Evolutionary conservation across 768 basidiomycete genomes (phyloP).

Genomic region (Trametes cingulata): DNA sequence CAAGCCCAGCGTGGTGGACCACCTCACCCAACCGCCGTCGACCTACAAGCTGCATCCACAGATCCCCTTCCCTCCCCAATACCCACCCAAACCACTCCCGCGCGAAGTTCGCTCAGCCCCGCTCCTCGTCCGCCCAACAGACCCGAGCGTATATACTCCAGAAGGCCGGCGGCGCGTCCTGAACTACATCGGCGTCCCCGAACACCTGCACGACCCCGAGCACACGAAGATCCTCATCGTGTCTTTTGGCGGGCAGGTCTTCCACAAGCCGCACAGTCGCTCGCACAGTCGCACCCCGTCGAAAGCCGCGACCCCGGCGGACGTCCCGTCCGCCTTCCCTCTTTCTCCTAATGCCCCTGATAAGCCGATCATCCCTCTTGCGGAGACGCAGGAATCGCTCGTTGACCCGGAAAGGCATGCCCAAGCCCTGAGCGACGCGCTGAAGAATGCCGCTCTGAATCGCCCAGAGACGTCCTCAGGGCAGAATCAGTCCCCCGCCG

Average conservation of each 20-base stretch:
- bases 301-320: slow-evolving; percentile 9
- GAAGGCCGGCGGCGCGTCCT: slow-evolving; percentile 59
- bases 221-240: slow-evolving; percentile 68
- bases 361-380: not conserved
- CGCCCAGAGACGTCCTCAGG: not conserved
- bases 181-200: slow-evolving; percentile 58
- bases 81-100: slow-evolving; percentile 27
- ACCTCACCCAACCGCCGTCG: slow-evolving; percentile 38
- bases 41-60: slow-evolving; percentile 41
- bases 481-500: not conserved
- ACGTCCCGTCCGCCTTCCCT: not conserved
- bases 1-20: slow-evolving; percentile 42
- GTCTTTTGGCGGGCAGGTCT: slow-evolving; percentile 79
- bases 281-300: slow-evolving; percentile 32
- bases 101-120: slow-evolving; percentile 55
- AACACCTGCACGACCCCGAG: slow-evolving; percentile 44
- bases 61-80: slow-evolving; percentile 39
- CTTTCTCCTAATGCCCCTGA: not conserved
- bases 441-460: slow-evolving; percentile 12
- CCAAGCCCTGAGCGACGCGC: slow-evolving; percentile 21
- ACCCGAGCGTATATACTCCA: slow-evolving; percentile 48
- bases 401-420: slow-evolving; percentile 13
- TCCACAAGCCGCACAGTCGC: slow-evolving; percentile 54
- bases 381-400: not conserved
- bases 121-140: slow-evolving; percentile 68